Evolutionary conservation across 495 filamentous ascomycete genomes (phyloP).

Genomic region (Sporormia fimetaria): DNA sequence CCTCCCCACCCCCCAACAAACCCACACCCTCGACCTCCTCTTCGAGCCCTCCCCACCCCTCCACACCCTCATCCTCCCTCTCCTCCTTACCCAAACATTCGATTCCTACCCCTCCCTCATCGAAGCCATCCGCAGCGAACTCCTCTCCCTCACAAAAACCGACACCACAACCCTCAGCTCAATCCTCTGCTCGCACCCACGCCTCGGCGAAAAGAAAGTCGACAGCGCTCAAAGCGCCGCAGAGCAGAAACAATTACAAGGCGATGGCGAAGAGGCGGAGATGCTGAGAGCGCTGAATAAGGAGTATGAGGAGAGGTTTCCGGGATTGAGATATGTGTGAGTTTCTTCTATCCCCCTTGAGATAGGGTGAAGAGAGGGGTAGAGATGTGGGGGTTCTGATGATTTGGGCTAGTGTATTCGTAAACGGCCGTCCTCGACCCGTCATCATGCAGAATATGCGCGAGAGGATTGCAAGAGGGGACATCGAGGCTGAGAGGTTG

Average conservation of each 20-base stretch:
- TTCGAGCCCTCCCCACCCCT: constrained; percentile 77
- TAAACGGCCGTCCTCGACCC: constrained; percentile 64
- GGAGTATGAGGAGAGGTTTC: constrained; percentile 74
- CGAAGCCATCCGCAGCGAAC: constrained; percentile 44
- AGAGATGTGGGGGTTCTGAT: no score
- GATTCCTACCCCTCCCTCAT: constrained; percentile 45
- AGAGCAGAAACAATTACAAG: constrained; percentile 69
- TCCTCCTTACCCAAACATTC: constrained; percentile 54
- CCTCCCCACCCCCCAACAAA: constrained; percentile 45
- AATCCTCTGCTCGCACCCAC: constrained; percentile 79
- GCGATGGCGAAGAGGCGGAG: constrained; percentile 45
- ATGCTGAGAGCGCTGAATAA: constrained; percentile 56
- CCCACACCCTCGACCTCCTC: constrained; percentile 61
- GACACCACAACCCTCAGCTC: constrained; percentile 46
- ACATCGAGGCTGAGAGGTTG: constrained; percentile 54
- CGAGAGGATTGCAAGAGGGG: constrained; percentile 55
- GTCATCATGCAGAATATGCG: constrained; percentile 81
- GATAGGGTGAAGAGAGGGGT: not conserved
- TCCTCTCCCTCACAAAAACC: constrained; percentile 44
- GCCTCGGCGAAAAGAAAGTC: constrained; percentile 68
- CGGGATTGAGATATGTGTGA: constrained; percentile 74
- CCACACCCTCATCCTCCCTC: constrained; percentile 56
- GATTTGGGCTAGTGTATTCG: constrained; percentile 52
- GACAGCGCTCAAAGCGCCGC: constrained; percentile 62
- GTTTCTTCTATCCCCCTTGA: constrained; percentile 22